phyloP scores from a whole-genome alignment of 176 grass and related monocot species.

The Phoenix dactylifera region DNA sequence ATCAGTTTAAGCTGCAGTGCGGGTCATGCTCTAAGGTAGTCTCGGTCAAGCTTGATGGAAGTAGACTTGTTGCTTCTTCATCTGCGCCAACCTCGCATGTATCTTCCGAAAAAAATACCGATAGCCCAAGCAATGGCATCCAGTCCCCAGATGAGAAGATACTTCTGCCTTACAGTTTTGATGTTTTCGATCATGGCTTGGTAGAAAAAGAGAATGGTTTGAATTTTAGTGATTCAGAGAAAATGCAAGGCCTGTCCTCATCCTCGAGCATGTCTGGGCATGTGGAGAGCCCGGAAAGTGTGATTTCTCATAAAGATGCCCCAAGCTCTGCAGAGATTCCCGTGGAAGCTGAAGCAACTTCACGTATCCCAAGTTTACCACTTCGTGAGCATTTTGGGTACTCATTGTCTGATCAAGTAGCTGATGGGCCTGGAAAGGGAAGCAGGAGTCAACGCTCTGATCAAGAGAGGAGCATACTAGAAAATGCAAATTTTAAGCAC shows the following conservation, averaged over 20 bases:
- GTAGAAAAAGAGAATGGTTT: conserved; percentile 45
- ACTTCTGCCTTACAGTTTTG: conserved; percentile 62
- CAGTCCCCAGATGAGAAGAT: conserved; percentile 30
- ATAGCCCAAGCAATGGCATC: conserved; percentile 17
- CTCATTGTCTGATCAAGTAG: conserved; percentile 26
- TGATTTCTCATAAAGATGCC: conserved; percentile 3
- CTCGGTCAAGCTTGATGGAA: conserved; percentile 56
- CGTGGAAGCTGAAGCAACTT: conserved; percentile 41
- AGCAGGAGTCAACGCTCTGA: conserved; percentile 65
- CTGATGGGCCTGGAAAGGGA: conserved; percentile 41
- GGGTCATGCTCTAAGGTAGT: conserved; percentile 76
- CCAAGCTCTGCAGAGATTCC: conserved; percentile 19
- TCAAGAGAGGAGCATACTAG: conserved; percentile 54
- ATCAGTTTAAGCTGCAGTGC: conserved; percentile 59
- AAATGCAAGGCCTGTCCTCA: neutral
- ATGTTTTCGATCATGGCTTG: conserved; percentile 35
- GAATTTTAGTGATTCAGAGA: conserved; percentile 32
- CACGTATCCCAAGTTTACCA: conserved; percentile 44
- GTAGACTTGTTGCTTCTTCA: conserved; percentile 40
- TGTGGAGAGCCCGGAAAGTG: conserved; percentile 1
- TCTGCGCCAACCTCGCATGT: conserved; percentile 15
- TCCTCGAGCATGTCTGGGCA: conserved; percentile 1
- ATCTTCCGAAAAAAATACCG: conserved; percentile 26
- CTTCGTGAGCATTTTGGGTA: conserved; percentile 35
- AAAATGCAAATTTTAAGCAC: conserved; percentile 55